A percentile compares a stretch with the other conserved stretches of the same genome.
Conservation (phyloP, 2,329 filamentous ascomycete species). For the Scedosporium boydii region DNA sequence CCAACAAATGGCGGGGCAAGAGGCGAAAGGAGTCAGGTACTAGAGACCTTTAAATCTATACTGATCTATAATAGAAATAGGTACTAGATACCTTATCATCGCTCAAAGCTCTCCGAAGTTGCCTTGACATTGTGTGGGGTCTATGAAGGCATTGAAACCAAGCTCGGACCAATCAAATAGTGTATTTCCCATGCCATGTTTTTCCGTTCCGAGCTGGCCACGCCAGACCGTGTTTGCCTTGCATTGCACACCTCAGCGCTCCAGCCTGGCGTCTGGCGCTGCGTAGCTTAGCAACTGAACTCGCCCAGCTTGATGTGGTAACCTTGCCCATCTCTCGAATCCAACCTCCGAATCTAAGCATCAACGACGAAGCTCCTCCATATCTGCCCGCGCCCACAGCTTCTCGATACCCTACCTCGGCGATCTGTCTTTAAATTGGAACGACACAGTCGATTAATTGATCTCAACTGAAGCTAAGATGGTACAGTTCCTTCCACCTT, state of each 20-base stretch:
- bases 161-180: slow-evolving; percentile 14
- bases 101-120: neutral
- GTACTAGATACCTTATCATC: neutral
- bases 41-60: neutral
- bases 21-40: neutral
- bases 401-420: neutral
- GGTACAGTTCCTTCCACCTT: neutral
- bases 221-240: slow-evolving; percentile 35
- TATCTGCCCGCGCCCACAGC: neutral
- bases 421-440: neutral
- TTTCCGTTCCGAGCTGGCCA: slow-evolving; percentile 16
- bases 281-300: slow-evolving; percentile 3
- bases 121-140: neutral
- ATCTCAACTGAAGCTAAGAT: neutral
- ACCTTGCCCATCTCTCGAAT: slow-evolving; percentile 8
- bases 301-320: neutral
- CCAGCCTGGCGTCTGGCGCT: slow-evolving; percentile 2
- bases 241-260: slow-evolving; percentile 17
- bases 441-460: neutral
- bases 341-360: slow-evolving; percentile 9
- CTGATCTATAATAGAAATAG: too few relatives aligned
- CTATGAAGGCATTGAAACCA: neutral
- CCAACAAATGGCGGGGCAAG: neutral
- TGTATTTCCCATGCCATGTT: slow-evolving; percentile 5
- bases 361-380: slow-evolving; percentile 4